A percentile compares a stretch with the other conserved stretches of the same genome.
phyloP scores from a whole-genome alignment of 306 rosid species.

The Mimosa pudica region DNA sequence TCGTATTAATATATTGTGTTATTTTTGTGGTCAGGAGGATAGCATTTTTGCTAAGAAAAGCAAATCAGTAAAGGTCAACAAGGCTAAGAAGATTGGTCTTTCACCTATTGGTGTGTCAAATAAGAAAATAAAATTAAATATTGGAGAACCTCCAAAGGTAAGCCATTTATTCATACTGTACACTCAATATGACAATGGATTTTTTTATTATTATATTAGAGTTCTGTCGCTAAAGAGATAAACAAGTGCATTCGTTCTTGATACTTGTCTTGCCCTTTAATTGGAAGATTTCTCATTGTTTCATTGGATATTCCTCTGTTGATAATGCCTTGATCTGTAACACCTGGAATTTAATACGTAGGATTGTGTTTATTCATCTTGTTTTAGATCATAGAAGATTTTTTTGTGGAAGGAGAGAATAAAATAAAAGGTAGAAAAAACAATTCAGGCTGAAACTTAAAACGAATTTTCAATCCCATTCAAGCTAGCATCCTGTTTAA shows the following conservation, averaged over 20 bases:
- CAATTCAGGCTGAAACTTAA: background rate
- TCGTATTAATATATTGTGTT: conserved; percentile 15
- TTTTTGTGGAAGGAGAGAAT: background rate
- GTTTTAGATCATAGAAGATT: background rate
- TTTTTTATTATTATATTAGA: conserved; percentile 1
- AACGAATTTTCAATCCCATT: no score
- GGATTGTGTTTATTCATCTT: background rate
- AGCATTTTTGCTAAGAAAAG: conserved; percentile 48
- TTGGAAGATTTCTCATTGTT: background rate
- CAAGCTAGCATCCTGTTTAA: background rate
- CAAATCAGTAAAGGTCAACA: conserved; percentile 63
- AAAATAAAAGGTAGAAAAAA: background rate
- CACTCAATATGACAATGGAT: background rate
- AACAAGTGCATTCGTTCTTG: conserved; percentile 10
- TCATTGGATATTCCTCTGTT: background rate
- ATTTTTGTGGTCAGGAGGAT: conserved; percentile 64
- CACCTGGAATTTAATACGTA: background rate
- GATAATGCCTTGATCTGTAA: background rate
- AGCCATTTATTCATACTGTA: conserved; percentile 33
- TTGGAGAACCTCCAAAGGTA: conserved; percentile 87
- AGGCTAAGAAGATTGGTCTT: conserved; percentile 64
- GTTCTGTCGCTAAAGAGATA: background rate
- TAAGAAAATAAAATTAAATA: conserved; percentile 78
- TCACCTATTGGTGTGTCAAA: conserved; percentile 49
- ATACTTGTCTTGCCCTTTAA: background rate